Base-by-base conservation (phyloP, 1,139 yeast genomes). In the Yamadazyma buinensis region DNA sequence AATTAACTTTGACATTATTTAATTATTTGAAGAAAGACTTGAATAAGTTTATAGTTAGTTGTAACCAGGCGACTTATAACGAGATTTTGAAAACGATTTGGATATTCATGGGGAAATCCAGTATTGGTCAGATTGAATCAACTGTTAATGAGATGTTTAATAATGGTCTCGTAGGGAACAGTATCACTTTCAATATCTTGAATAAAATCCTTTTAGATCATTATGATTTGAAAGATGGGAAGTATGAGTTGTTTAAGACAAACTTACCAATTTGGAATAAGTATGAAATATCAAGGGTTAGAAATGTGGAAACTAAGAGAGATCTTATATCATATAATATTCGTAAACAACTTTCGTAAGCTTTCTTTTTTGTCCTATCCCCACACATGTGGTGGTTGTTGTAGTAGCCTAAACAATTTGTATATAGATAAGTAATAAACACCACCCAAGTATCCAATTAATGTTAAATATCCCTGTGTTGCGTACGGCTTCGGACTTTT, bases 31-130 rank as follows among this genome's bases (percentile, higher is more conserved):
- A 67, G 43, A 48, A 45, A 14, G 64, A 68, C 40, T 38, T 66
- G 19, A 46, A 49, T 12, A 42, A 66, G 15, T 64, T 63, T 46
- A 53, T 68, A 4, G 47, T 62, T 7, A 52, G 60, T 11, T 65
- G 71, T 44, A 66, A 66, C 44, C 74, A 69, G 46, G 61, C 56
- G 22, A 66, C 75, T 1, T 68, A 62, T 41, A 69, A 69, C 43
- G 66, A 66, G 41, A 51, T 67, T 7, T 46, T 69, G 28, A 54
- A 60, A 36, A 49, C 57, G n/a, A 48, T 53, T 26, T 67, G 74
- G 72, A 49, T 67, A 1, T 67, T 50, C 43, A 48, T 52, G 31
- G 74, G 74, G 6, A 65, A 64, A 41, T 46, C 63, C 15, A 59
- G 57, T 34, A 48, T 69, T 24, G 57, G 59, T 40, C 59, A 57